Percentiles rank a stretch among this genome's conserved stretches.
phyloP scores from a whole-genome alignment of 352 stramenopile genomes.

The Globisporangium nunn region DNA sequence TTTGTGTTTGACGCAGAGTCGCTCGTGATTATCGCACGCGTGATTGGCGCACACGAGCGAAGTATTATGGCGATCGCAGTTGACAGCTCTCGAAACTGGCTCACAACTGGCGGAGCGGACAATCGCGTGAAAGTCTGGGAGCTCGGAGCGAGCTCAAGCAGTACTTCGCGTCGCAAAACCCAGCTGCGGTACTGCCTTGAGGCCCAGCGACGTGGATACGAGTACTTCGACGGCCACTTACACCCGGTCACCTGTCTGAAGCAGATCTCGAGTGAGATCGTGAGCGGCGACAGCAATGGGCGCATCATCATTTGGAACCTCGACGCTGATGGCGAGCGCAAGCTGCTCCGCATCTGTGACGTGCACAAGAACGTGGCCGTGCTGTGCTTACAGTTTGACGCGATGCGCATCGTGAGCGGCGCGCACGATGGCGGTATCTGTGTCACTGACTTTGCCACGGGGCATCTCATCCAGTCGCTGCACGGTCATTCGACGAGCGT shows the following conservation, averaged over 20 bases:
- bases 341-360: constrained; percentile 56
- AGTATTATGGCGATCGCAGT: constrained; percentile 42
- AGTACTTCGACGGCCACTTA: constrained; percentile 48
- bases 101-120: constrained; percentile 56
- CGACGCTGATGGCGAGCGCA: constrained; percentile 34
- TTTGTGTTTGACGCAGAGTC: constrained; percentile 51
- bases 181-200: constrained; percentile 33
- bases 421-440: constrained; percentile 44
- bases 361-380: constrained; percentile 39
- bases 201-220: constrained; percentile 24
- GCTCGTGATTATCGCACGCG: constrained; percentile 32
- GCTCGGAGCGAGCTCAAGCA: constrained; percentile 17
- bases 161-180: constrained; percentile 25
- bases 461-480: constrained; percentile 61
- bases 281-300: constrained; percentile 57
- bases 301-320: constrained; percentile 66
- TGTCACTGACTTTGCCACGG: constrained; percentile 68
- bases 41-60: constrained; percentile 47
- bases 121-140: constrained; percentile 63
- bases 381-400: constrained; percentile 69
- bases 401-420: constrained; percentile 64
- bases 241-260: constrained; percentile 46
- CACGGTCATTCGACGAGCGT: constrained; percentile 35
- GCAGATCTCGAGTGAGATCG: constrained; percentile 60
- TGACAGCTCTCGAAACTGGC: constrained; percentile 29